These are phyloP conservation scores for Blastobotrys malaysiensis DNA, from an alignment of 1,139 yeast species.

Conservation along the genomic window DNA sequence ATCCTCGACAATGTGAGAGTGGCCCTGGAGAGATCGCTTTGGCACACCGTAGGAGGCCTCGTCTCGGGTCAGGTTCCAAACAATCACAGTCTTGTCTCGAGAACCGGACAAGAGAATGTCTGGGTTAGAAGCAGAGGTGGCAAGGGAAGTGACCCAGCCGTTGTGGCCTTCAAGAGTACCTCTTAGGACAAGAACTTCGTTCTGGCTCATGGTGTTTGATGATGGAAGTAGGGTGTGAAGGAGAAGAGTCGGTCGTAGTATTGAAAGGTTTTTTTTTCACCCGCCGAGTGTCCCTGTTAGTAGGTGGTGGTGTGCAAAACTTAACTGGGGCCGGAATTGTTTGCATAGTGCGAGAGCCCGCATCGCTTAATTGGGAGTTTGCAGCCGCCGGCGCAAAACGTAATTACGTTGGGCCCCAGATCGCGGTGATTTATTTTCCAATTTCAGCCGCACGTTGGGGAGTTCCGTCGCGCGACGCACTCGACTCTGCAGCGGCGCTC, in stretches of 20 bases:
- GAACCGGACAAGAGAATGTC: slow-evolving; percentile 97
- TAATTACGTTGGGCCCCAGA: not conserved
- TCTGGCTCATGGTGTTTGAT: slow-evolving; percentile 26
- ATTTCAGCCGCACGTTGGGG: not conserved
- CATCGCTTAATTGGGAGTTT: not conserved
- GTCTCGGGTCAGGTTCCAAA: slow-evolving; percentile 98
- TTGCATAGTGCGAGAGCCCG: slow-evolving; percentile 1
- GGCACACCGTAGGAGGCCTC: slow-evolving; percentile 98
- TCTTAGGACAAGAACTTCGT: slow-evolving; percentile 97
- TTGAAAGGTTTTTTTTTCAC: not conserved
- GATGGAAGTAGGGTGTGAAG: not conserved
- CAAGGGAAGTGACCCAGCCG: slow-evolving; percentile 94
- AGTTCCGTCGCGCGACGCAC: not conserved
- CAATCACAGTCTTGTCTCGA: slow-evolving; percentile 97
- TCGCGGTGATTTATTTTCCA: not conserved
- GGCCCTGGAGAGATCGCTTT: slow-evolving; percentile 96
- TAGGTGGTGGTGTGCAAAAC: too few relatives aligned
- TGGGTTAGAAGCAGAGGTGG: slow-evolving; percentile 98
- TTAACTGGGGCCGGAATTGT: not conserved
- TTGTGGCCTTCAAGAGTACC: slow-evolving; percentile 88
- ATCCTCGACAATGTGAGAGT: slow-evolving; percentile 98
- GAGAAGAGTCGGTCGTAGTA: not conserved
- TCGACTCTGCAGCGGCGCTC: not conserved
- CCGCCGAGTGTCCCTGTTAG: not conserved
- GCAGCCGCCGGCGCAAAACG: not conserved